Evolutionary conservation across 768 basidiomycete genomes (phyloP), one percentile per base, ranked within the genome.

Genomic region (Cystobasidium tubakii): DNA sequence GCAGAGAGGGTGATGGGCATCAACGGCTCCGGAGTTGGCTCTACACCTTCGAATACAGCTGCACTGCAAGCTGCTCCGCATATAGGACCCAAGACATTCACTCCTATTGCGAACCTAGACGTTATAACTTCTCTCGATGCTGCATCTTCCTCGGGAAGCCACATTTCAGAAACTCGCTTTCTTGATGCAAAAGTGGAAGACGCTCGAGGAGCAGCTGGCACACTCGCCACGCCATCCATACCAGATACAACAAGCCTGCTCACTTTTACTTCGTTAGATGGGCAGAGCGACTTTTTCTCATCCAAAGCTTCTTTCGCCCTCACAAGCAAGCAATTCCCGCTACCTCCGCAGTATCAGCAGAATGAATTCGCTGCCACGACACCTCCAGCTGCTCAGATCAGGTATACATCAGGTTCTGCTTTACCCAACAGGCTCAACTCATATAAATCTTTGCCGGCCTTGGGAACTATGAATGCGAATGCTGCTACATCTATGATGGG

Each of bases 101-200:
- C 69, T 12, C 69, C 69, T 1, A 71, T 71, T 25, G 69, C 69
- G 15, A 71, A 71, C 54, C 23, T 71, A 10, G 54, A 55, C 13
- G 19, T 71, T 15, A n/a, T 62, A 6, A 31, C 7, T 4, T 6
- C 31, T 39, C 23, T 65, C 39, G 21, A n/a, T 23, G 15, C 57
- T 39, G 4, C 46, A 19, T 21, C 46, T 19, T 17, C 7, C 46
- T 4, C 4, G 46, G 46, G 9, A 50, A 50, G 7, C 15, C 39
- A 39, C 7, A 39, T 9, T 21, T 12, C 46, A 50, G 46, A 50
- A 50, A 50, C 15, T 12, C 46, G 46, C 21, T 50, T 21, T n/a
- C 46, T 50, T 29, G 57, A 60, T 60, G 57, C 17, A 31, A 27
- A 29, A 21, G 57, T 34, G 4, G 6, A 12, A 25, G 13, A 60